Conservation (phyloP, 345 rosid species). For the Lumnitzera littorea region DNA sequence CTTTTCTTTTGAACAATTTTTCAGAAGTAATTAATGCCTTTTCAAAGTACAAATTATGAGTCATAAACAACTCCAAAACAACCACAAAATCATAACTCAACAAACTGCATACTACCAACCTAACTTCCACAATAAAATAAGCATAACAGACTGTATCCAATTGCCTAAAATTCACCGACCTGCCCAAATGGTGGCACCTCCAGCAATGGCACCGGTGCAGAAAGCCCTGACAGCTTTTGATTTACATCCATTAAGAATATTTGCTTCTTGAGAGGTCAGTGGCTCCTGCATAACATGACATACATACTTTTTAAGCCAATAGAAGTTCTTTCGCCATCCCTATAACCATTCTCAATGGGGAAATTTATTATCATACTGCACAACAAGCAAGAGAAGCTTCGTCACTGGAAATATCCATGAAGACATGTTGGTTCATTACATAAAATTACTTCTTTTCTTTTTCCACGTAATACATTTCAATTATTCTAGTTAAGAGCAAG, state of each 20-base stretch:
- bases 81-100: no score
- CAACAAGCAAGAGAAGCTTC: background rate
- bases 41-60: no score
- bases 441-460: background rate
- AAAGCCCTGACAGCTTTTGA: slow-evolving; percentile 25
- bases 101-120: no score
- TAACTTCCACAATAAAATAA: background rate
- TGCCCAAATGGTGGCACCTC: slow-evolving; percentile 25
- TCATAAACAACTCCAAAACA: no score
- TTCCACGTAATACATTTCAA: background rate
- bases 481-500: background rate
- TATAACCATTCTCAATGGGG: no score
- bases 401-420: background rate
- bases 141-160: background rate
- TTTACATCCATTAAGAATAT: slow-evolving; percentile 19
- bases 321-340: no score
- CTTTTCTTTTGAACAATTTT: no score
- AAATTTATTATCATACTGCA: no score
- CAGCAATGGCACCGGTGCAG: slow-evolving; percentile 12
- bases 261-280: slow-evolving; percentile 32
- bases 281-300: slow-evolving; percentile 14
- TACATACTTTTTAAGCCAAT: no score
- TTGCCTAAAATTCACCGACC: slow-evolving; percentile 19
- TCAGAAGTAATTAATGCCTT: no score
- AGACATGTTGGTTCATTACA: background rate